Percentiles rank a stretch among this genome's conserved stretches.
phyloP scores from a whole-genome alignment of 2,329 filamentous ascomycete genomes.

The Botrytis tulipae region DNA sequence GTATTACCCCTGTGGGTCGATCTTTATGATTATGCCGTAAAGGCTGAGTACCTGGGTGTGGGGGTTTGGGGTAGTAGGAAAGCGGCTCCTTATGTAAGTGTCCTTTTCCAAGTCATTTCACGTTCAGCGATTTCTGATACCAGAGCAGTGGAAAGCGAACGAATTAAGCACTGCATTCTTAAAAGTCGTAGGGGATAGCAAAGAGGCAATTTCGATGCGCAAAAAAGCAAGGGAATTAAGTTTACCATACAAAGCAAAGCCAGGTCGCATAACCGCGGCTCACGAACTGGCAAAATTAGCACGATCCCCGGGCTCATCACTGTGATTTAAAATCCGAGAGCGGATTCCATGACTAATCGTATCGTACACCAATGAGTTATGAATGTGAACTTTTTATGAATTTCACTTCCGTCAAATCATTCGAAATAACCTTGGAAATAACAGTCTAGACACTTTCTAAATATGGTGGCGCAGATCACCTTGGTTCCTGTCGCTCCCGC shows the following conservation, averaged over 20 bases:
- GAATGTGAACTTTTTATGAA: background rate
- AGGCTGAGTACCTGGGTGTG: constrained; percentile 43
- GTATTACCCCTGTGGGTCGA: constrained; percentile 48
- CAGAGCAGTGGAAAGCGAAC: background rate
- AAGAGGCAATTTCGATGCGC: background rate
- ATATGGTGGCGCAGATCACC: background rate
- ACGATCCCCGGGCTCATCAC: background rate
- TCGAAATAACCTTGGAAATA: background rate
- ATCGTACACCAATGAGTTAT: background rate
- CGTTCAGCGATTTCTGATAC: background rate
- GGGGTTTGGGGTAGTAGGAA: constrained; percentile 37
- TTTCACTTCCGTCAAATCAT: background rate
- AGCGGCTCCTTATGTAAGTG: background rate
- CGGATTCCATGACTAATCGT: background rate
- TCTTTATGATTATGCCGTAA: constrained; percentile 45
- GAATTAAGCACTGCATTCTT: constrained; percentile 1
- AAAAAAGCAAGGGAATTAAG: background rate
- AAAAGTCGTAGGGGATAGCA: background rate
- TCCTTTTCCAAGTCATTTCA: background rate
- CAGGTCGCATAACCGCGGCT: background rate
- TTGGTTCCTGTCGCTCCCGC: background rate
- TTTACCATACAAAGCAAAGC: background rate
- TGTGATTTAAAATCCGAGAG: background rate
- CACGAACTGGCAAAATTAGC: background rate
- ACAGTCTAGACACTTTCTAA: background rate